Base-by-base conservation (phyloP, 2,329 filamentous ascomycete genomes). In the Xylariales sp. region DNA sequence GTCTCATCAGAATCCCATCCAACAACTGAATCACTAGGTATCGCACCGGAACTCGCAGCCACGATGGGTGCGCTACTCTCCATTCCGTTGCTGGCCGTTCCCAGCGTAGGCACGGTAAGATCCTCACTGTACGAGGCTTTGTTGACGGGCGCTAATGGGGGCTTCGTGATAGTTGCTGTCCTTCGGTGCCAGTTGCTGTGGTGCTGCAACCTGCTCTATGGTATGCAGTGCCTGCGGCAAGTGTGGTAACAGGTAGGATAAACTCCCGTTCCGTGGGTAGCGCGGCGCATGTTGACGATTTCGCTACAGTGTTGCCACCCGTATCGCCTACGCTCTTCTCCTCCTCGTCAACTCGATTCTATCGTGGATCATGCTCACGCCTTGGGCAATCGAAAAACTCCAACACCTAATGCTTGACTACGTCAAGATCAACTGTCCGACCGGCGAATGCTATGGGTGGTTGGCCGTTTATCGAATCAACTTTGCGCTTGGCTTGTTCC, bases 331-430 rank as follows among this genome's bases (percentile, higher is more conserved):
- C 63, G 90, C 93, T 50, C 80, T 97, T 58, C 84, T 98, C 48
- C 86, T 98, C 42, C 82, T 98, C 51, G 69, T 97, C 65, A 98
- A 98, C 75, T 96, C 91, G 45, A 95, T 97, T 50, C 64, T 97
- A 38, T 91, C 93, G 25, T 98, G 93, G 93, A 88, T 98, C 54
- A 95, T 97, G 88, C 88, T 98, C 69, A 98, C 93, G 16, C 88
- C 89, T 40, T 98, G 93, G 93, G 93, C 93, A 24, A 87, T 98
- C 60, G 88, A 95, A 57, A 97, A 97, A 63, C 75, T 98, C 5
- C 83, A 97, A 66, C 81, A 94, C 50, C 73, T 97, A 41, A 93
- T 88, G 10, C 76, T 98, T 51, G 89, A 97, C 66, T 97, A 96
- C 60, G 90, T 98, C 70, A 89, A 88, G 57, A 95, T 98, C 59